Evolutionary conservation across 495 filamentous ascomycete species (phyloP).

Genomic region (Trichoderma parareesei): DNA sequence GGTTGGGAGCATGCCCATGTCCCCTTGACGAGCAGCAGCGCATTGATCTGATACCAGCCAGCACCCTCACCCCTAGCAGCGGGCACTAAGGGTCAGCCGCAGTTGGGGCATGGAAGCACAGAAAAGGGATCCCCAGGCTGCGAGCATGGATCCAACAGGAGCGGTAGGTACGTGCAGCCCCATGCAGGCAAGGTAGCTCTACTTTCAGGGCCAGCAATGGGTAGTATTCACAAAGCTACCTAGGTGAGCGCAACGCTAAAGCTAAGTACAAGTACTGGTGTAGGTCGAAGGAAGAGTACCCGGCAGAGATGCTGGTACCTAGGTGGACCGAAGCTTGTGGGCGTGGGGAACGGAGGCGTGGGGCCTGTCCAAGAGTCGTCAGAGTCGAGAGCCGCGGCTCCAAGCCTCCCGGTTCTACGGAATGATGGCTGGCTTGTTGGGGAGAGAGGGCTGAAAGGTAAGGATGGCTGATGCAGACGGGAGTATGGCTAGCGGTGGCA

Average conservation of each 20-base stretch:
- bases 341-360: slow-evolving; percentile 2
- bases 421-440: neutral
- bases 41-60: neutral
- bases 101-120: neutral
- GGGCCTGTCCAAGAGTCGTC: neutral
- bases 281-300: no score
- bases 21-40: neutral
- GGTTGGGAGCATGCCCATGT: neutral
- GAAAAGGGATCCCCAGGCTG: neutral
- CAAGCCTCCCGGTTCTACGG: neutral
- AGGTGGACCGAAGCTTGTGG: neutral
- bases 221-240: no score
- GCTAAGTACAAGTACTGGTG: no score
- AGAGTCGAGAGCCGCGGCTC: no score
- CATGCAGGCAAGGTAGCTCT: no score
- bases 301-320: neutral
- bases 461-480: no score
- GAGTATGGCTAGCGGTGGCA: no score
- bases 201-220: no score
- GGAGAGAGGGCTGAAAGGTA: no score
- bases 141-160: neutral
- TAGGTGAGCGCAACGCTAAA: no score
- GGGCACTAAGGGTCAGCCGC: slow-evolving; percentile 3
- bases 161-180: no score
- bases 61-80: neutral